phyloP scores from a whole-genome alignment of 306 rosid genomes.

The Trifolium subterraneum region DNA sequence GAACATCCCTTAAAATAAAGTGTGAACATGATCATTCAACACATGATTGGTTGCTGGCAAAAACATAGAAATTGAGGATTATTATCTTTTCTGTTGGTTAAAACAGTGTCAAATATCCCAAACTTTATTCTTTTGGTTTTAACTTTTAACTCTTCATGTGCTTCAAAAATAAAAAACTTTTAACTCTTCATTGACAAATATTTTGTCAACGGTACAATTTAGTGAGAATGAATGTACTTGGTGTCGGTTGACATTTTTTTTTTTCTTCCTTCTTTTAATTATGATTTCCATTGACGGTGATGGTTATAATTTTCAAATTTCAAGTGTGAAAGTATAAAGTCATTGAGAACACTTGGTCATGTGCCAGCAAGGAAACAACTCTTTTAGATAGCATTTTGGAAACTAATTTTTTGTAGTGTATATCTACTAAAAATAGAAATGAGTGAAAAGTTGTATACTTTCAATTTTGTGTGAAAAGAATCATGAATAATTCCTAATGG shows the following conservation, averaged over 20 bases:
- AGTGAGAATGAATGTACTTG: constrained; percentile 27
- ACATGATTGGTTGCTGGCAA: constrained; percentile 27
- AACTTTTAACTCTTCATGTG: background rate
- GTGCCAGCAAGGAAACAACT: constrained; percentile 41
- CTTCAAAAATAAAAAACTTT: too few relatives aligned
- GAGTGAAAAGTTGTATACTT: background rate
- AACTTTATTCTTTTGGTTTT: background rate
- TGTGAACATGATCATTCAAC: constrained; percentile 29
- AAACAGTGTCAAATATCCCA: background rate
- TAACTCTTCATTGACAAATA: constrained; percentile 29
- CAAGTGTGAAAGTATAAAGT: constrained; percentile 37
- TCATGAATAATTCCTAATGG: background rate
- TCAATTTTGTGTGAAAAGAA: constrained; percentile 9
- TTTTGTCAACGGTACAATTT: constrained; percentile 1
- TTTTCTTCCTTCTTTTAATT: background rate
- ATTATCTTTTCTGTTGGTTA: constrained; percentile 13
- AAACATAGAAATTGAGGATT: constrained; percentile 6
- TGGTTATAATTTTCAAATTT: constrained; percentile 8
- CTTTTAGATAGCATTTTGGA: constrained; percentile 21
- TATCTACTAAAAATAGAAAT: background rate
- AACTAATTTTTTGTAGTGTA: background rate
- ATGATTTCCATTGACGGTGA: constrained; percentile 29
- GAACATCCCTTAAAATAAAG: constrained; percentile 6
- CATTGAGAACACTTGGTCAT: constrained; percentile 21
- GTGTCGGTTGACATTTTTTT: constrained; percentile 20